These are phyloP conservation scores for Petunia axillaris DNA, from an alignment of 257 asterid genomes.

Conservation along the genomic window DNA sequence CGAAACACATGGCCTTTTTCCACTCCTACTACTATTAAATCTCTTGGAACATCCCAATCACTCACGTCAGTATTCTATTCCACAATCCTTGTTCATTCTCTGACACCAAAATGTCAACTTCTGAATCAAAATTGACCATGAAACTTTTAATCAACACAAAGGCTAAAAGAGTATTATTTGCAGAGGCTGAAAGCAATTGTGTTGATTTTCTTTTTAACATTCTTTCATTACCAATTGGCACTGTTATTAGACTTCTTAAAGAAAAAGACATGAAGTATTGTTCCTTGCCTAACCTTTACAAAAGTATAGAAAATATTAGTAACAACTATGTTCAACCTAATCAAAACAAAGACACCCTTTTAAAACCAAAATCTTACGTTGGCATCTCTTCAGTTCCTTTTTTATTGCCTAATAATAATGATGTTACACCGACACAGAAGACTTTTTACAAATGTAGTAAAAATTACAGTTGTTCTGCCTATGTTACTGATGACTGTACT, in stretches of 20 bases:
- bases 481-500: conserved; percentile 24
- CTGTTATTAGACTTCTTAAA: conserved; percentile 23
- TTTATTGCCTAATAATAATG: too few relatives aligned
- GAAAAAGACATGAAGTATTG: conserved; percentile 32
- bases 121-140: not conserved
- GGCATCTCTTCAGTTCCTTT: not conserved
- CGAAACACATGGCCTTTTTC: too few relatives aligned
- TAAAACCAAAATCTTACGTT: conserved; percentile 21
- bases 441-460: conserved; percentile 13
- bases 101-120: not conserved
- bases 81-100: too few relatives aligned
- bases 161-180: not conserved
- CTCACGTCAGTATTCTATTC: too few relatives aligned
- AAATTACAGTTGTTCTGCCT: not conserved
- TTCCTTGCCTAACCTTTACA: conserved; percentile 31
- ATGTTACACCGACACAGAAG: not conserved
- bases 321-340: conserved; percentile 28
- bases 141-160: not conserved
- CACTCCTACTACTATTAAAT: too few relatives aligned
- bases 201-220: conserved; percentile 1
- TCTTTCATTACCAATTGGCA: conserved; percentile 30
- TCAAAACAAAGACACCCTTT: conserved; percentile 26
- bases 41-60: too few relatives aligned
- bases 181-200: not conserved
- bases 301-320: conserved; percentile 32